Conservation (phyloP, 768 basidiomycete species). For the Pleurotus djamor region DNA sequence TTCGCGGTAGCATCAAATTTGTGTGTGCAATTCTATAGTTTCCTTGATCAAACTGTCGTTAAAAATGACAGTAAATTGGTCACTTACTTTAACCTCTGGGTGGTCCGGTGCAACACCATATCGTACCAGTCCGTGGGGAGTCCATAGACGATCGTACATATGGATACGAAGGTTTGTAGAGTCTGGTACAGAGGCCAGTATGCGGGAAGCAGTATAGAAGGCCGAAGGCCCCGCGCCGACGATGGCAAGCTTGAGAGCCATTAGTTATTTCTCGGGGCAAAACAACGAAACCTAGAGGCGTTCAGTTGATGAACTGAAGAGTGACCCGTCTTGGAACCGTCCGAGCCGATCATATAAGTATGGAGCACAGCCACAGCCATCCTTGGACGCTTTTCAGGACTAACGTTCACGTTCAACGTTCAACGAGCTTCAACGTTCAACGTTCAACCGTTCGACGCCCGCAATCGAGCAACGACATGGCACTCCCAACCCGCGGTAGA, state of each 20-base stretch:
- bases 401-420: background rate
- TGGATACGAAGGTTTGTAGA: slow-evolving; percentile 54
- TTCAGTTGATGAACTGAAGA: no score
- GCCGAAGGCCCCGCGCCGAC: slow-evolving; percentile 96
- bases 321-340: no score
- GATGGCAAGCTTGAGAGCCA: slow-evolving; percentile 73
- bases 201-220: slow-evolving; percentile 88
- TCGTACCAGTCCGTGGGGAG: slow-evolving; percentile 91
- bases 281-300: no score
- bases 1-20: slow-evolving; percentile 84
- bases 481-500: slow-evolving; percentile 81
- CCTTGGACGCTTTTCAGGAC: no score
- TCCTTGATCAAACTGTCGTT: background rate
- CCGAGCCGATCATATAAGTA: background rate
- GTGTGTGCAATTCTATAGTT: slow-evolving; percentile 84
- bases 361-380: background rate
- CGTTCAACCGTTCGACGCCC: background rate
- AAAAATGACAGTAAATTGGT: background rate
- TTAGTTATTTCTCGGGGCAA: no score
- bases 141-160: slow-evolving; percentile 90
- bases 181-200: slow-evolving; percentile 50
- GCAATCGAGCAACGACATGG: slow-evolving; percentile 45
- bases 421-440: background rate
- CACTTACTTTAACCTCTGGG: slow-evolving; percentile 88
- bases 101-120: slow-evolving; percentile 99